A percentile compares a stretch with the other conserved stretches of the same genome.
These are phyloP conservation scores for Chytridium lagenaria DNA, from an alignment of 371 early-diverging fungal genomes.

Conservation along the genomic window DNA sequence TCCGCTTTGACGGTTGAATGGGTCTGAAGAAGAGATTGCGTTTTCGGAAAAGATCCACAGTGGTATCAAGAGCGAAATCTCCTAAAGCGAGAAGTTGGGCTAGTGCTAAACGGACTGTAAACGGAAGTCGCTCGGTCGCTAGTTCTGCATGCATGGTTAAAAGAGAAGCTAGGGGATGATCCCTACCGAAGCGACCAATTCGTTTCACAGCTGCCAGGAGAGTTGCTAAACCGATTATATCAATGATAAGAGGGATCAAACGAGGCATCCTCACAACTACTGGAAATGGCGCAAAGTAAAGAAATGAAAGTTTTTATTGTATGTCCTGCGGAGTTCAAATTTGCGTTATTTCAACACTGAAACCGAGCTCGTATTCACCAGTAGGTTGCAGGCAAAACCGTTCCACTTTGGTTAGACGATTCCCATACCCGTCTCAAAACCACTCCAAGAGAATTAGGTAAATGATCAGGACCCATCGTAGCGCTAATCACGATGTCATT, in stretches of 20 bases:
- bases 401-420: neutral
- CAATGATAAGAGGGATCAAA: neutral
- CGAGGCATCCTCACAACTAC: too few relatives aligned
- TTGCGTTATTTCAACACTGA: too few relatives aligned
- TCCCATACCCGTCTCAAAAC: constrained; percentile 23
- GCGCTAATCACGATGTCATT: constrained; percentile 42
- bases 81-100: constrained; percentile 5
- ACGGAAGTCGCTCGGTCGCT: neutral
- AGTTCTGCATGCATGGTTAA: constrained; percentile 1
- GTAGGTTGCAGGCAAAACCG: neutral
- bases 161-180: neutral
- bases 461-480: constrained; percentile 48
- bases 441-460: constrained; percentile 40
- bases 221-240: constrained; percentile 1
- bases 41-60: neutral
- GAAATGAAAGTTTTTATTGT: too few relatives aligned
- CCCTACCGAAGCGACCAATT: constrained; percentile 9
- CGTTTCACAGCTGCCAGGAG: constrained; percentile 6
- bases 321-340: neutral
- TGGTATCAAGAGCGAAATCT: constrained; percentile 7
- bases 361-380: too few relatives aligned
- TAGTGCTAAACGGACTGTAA: neutral
- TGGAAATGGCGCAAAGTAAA: too few relatives aligned
- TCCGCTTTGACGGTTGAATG: too few relatives aligned
- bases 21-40: neutral